Conservation (phyloP, 192 early-diverging fungal species). For the Coemansia sp. region DNA sequence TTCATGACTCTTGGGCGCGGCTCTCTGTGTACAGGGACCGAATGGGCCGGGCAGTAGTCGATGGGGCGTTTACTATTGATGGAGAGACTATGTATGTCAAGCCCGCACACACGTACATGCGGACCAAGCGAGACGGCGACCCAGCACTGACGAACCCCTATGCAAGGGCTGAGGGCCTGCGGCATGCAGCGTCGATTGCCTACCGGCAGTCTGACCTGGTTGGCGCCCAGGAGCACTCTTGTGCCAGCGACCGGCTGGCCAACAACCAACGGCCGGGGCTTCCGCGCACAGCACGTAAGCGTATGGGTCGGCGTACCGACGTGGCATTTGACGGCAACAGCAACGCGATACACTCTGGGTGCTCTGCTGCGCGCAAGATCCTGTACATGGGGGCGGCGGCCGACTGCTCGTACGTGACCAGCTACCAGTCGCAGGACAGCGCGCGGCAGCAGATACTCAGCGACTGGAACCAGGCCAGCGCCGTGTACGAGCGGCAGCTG, state of each 20-base stretch:
- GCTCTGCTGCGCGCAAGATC: conserved; percentile 37
- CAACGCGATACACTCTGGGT: conserved; percentile 35
- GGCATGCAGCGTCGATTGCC: conserved; percentile 57
- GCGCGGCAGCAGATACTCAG: conserved; percentile 75
- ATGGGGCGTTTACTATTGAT: conserved; percentile 62
- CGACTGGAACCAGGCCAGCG: conserved; percentile 83
- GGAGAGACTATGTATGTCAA: conserved; percentile 66
- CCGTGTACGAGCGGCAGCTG: conserved; percentile 83
- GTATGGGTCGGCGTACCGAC: conserved; percentile 34
- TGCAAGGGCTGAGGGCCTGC: conserved; percentile 26
- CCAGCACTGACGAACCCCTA: conserved; percentile 39
- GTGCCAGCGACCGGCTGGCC: conserved; percentile 33
- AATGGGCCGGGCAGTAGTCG: conserved; percentile 53
- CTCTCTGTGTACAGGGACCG: conserved; percentile 53
- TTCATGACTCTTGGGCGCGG: conserved; percentile 57
- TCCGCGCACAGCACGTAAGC: conserved; percentile 23
- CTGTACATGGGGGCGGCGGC: conserved; percentile 74
- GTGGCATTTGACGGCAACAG: conserved; percentile 26
- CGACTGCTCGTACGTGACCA: conserved; percentile 71
- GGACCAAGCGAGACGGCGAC: conserved; percentile 62
- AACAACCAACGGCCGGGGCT: conserved; percentile 15
- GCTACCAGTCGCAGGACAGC: conserved; percentile 60
- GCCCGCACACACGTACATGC: conserved; percentile 58
- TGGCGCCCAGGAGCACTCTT: conserved; percentile 16
- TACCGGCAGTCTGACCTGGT: conserved; percentile 68